These are phyloP conservation scores for Schwanniomyces etchellsii DNA, from an alignment of 1,139 yeast species.

Conservation along the genomic window DNA sequence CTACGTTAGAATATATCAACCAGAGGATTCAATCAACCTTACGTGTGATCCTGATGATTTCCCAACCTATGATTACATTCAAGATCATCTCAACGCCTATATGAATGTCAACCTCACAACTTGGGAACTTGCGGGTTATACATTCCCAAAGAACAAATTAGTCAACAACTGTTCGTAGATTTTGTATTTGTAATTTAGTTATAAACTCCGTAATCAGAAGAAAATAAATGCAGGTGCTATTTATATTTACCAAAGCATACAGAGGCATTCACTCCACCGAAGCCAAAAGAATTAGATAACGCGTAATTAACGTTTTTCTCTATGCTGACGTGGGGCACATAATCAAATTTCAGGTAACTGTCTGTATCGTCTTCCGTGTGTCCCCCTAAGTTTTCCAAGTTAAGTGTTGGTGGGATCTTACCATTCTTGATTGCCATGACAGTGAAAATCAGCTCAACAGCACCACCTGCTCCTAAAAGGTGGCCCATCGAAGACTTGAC, in stretches of 20 bases:
- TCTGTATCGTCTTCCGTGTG: slow-evolving; percentile 32
- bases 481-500: slow-evolving; percentile 95
- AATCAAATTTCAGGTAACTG: slow-evolving; percentile 49
- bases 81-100: slow-evolving; percentile 59
- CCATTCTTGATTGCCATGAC: slow-evolving; percentile 55
- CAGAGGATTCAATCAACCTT: slow-evolving; percentile 40
- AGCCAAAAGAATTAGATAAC: slow-evolving; percentile 88
- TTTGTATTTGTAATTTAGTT: too few relatives aligned
- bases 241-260: slow-evolving; percentile 16
- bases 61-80: slow-evolving; percentile 73
- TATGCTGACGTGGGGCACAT: slow-evolving; percentile 48
- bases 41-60: slow-evolving; percentile 74
- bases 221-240: not conserved
- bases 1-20: slow-evolving; percentile 77
- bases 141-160: slow-evolving; percentile 45
- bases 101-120: slow-evolving; percentile 54
- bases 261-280: slow-evolving; percentile 94
- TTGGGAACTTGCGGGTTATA: slow-evolving; percentile 66
- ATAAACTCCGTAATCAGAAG: not conserved
- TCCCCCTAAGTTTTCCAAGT: slow-evolving; percentile 52
- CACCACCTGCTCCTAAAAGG: slow-evolving; percentile 92
- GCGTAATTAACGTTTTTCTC: slow-evolving; percentile 47
- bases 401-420: slow-evolving; percentile 74
- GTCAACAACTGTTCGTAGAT: slow-evolving; percentile 12
- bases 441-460: slow-evolving; percentile 85